Evolutionary conservation across 345 rosid genomes (phyloP).

Genomic region (Eucalyptus erythrocorys): DNA sequence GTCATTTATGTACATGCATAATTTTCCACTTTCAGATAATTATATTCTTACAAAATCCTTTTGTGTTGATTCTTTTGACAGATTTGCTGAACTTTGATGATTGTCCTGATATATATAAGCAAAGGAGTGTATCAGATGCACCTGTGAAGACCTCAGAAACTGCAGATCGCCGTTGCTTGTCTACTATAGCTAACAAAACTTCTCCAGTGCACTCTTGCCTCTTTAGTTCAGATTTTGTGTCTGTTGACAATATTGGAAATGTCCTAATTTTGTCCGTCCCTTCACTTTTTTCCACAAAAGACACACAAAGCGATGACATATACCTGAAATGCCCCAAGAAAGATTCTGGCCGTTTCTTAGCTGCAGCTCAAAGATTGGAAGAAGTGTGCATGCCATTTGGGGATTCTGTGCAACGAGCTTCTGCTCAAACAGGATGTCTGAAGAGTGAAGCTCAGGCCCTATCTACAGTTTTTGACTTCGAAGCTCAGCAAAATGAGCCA

Average conservation of each 20-base stretch:
- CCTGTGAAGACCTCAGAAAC: background rate
- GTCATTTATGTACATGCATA: background rate
- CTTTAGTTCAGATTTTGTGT: constrained; percentile 59
- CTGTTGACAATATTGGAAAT: constrained; percentile 60
- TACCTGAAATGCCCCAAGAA: constrained; percentile 2
- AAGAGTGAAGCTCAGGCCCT: background rate
- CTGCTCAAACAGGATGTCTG: constrained; percentile 5
- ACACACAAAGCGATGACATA: background rate
- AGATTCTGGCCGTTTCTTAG: constrained; percentile 3
- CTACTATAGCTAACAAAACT: background rate
- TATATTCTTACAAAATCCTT: background rate
- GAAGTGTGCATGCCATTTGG: constrained; percentile 5
- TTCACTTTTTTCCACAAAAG: constrained; percentile 14
- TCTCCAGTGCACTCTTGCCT: constrained; percentile 36
- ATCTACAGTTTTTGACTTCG: background rate
- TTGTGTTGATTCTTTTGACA: constrained; percentile 12
- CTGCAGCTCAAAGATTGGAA: constrained; percentile 1
- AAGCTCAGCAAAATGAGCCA: constrained; percentile 3
- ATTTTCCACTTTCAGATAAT: background rate
- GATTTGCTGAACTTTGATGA: constrained; percentile 15
- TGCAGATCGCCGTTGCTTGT: background rate
- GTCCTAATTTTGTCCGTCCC: constrained; percentile 56
- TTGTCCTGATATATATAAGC: constrained; percentile 2
- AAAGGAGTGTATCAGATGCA: background rate
- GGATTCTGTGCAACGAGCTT: constrained; percentile 2